Conservation (phyloP, 2,329 filamentous ascomycete genomes). For the Curvularia lunata region DNA sequence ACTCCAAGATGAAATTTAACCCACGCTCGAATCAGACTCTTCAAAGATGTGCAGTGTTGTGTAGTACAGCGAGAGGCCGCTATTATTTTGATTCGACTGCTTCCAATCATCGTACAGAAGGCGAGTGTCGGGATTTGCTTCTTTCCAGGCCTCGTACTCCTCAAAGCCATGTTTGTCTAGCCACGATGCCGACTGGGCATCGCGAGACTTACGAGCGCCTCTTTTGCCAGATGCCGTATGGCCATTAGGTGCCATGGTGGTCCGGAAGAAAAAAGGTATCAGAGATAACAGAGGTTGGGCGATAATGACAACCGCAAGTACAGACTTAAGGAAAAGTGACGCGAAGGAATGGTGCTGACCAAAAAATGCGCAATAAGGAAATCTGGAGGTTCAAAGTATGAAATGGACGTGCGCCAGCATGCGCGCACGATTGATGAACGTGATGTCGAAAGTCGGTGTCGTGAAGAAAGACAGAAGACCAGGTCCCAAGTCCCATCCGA, state of each 20-base stretch:
- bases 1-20: constrained; percentile 14
- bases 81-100: constrained; percentile 30
- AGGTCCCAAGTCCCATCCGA: constrained; percentile 41
- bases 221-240: constrained; percentile 16
- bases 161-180: constrained; percentile 27
- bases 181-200: constrained; percentile 27
- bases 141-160: constrained; percentile 38
- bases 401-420: constrained; percentile 25
- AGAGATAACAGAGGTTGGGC: constrained; percentile 15
- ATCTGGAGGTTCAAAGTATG: constrained; percentile 12
- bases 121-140: constrained; percentile 27
- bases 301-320: constrained; percentile 12
- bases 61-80: constrained; percentile 41
- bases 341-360: constrained; percentile 15
- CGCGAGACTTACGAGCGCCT: constrained; percentile 14
- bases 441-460: constrained; percentile 33
- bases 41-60: constrained; percentile 39
- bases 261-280: constrained; percentile 9
- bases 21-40: constrained; percentile 38
- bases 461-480: constrained; percentile 41
- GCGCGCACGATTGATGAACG: constrained; percentile 29
- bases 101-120: constrained; percentile 44
- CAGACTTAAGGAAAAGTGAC: constrained; percentile 14
- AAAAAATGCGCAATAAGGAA: constrained; percentile 18
- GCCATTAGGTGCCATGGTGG: constrained; percentile 31